Base-by-base conservation (phyloP, 1,139 yeast species). In the Torulaspora pretoriensis region DNA sequence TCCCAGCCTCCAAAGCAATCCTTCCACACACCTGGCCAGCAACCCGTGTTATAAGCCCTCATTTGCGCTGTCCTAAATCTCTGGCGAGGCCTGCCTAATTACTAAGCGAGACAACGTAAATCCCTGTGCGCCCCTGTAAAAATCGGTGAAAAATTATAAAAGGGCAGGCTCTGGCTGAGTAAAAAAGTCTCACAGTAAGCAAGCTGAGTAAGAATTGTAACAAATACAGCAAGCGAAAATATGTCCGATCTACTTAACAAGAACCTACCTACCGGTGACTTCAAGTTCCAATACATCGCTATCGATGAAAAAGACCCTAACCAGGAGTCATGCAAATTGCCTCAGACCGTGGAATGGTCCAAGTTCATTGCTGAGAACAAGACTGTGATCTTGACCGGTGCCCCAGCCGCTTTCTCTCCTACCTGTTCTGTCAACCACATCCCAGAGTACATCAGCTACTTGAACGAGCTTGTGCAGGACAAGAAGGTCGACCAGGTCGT, bases 401-500 rank as follows among this genome's bases (percentile, higher is more conserved):
- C 86, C 23, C 96, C 96, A 50, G 95, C 95, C 53, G 95, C 96
- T 19, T 88, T 87, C 74, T 85, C 96, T 30, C 95, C 95, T 54
- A 81, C 95, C 5, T 88, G 96, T 69, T 80, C 92, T 29, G 85
- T 80, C 53, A 71, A 75, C 55, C 96, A 89, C 67, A 78, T 88
- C 54, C 96, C 96, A 23, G 86, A 81, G 13, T 86, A 73, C 68
- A 68, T 88, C 50, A 65, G 70, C 43, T 69, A 77, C 44, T 59
- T 75, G 43, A 64, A 64, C 8, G 76, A 80, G 46, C 73, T 83
- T 55, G 54, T 56, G 32, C 74, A 78, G 67, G 69, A 72, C 42
- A 83, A 82, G 67, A 87, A 89, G 19, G 85, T 84, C 34, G 86
- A 81, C 63, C 78, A 77, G 59, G 72, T 89, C 43, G 72, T 87